Conservation (phyloP, 495 filamentous ascomycete genomes). For the Hypoxylon perforatum region DNA sequence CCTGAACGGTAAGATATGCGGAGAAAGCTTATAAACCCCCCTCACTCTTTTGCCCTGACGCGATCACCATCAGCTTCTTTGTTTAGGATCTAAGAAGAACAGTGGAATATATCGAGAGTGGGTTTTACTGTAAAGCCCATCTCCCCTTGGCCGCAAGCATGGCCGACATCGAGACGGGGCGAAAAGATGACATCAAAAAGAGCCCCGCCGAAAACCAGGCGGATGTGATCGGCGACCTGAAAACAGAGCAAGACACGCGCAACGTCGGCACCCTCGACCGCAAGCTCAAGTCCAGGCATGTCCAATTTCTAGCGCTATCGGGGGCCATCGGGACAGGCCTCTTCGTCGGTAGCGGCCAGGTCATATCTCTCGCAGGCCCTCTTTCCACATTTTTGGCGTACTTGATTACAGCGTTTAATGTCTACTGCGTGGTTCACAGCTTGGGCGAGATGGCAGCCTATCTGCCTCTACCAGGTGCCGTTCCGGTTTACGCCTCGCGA, state of each 20-base stretch:
- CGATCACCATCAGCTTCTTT: background rate
- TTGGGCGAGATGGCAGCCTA: slow-evolving; percentile 70
- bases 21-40: slow-evolving; percentile 11
- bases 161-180: slow-evolving; percentile 38
- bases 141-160: slow-evolving; percentile 21
- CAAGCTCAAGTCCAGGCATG: slow-evolving; percentile 66
- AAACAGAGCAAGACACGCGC: slow-evolving; percentile 40
- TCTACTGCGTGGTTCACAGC: slow-evolving; percentile 48
- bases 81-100: background rate
- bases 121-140: background rate
- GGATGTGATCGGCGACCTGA: slow-evolving; percentile 31
- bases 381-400: slow-evolving; percentile 59
- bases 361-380: slow-evolving; percentile 51
- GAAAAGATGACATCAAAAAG: slow-evolving; percentile 19
- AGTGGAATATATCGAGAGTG: no score
- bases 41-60: background rate
- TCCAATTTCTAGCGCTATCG: slow-evolving; percentile 73
- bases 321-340: slow-evolving; percentile 69
- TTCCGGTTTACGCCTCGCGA: slow-evolving; percentile 71
- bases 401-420: slow-evolving; percentile 51
- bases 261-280: slow-evolving; percentile 57
- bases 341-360: slow-evolving; percentile 54
- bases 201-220: slow-evolving; percentile 25
- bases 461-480: slow-evolving; percentile 63
- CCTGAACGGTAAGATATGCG: slow-evolving; percentile 7